Base-by-base conservation (phyloP, 2,329 filamentous ascomycete species). In the Colletotrichum nymphaeae region DNA sequence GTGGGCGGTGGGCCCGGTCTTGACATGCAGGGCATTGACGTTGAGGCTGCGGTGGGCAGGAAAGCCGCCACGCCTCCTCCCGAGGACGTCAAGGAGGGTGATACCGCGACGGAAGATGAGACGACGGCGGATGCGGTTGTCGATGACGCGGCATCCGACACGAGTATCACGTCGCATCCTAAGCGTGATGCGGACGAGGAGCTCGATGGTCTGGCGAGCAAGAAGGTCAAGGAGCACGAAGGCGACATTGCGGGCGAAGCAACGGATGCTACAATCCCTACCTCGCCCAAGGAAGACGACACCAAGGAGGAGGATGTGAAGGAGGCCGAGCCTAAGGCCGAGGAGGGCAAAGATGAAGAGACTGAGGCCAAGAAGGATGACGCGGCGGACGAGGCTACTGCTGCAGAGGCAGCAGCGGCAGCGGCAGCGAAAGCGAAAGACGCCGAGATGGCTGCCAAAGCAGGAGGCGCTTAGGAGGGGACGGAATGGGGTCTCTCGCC, bases 41-140 rank as follows among this genome's bases (percentile, higher is more conserved):
- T 92, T 26, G 89, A 90, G 78, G 89, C 89, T 24, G 90, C 90
- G 4, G 89, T 92, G 4, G 90, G 90, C 1, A 83, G 90, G 28
- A 89, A 86, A 73, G 79, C 82, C 3, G 42, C 52, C 79, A 82
- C 63, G 77, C 78, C 32, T 77, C 66, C 77, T 26, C 42, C 80
- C 35, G 78, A 79, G 22, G 67, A 75, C 64, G 75, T 76, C 46
- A 49, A 26, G 42, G 69, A 59, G 32, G 76, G 72, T 28, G 72
- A 67, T 12, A 64, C 63, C 16, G 74, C 77, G 72, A 76, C 78
- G 60, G 68, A 49, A 8, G 72, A 76, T 22, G 55, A 4, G 32
- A 35, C 55, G 67, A 65, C 49, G 35, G 55, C 71, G 14, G 74
- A 74, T 7, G 65, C 49, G 11, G 68, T 70, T 7, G 76, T 70